Conservation (phyloP, 1,139 yeast species). For the Taphrina sp. region DNA sequence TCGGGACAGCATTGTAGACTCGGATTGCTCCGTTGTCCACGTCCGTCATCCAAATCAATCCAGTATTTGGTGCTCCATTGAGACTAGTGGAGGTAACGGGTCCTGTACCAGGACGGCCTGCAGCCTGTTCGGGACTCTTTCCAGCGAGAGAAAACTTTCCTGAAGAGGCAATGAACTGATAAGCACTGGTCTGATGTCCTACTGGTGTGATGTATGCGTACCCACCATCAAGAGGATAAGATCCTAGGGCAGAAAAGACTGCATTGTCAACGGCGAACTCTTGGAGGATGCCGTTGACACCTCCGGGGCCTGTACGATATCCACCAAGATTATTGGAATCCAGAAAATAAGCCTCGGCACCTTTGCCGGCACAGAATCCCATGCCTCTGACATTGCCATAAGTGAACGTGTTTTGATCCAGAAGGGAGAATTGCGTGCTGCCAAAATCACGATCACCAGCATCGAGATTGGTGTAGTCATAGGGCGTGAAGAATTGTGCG, state of each 20-base stretch:
- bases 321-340: constrained; percentile 16
- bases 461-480: constrained; percentile 4
- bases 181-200: constrained; percentile 4
- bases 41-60: constrained; percentile 17
- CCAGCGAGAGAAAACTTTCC: constrained; percentile 16
- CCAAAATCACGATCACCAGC: constrained; percentile 21
- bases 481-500: constrained; percentile 11
- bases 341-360: constrained; percentile 16
- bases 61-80: constrained; percentile 4
- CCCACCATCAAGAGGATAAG: constrained; percentile 16
- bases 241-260: constrained; percentile 4
- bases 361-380: constrained; percentile 16
- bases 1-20: constrained; percentile 3
- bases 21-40: constrained; percentile 15
- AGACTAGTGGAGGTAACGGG: constrained; percentile 1
- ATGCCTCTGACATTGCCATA: not conserved
- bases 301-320: constrained; percentile 14
- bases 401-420: constrained; percentile 6
- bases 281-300: constrained; percentile 13
- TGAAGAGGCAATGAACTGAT: not conserved
- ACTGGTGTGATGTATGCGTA: constrained; percentile 13
- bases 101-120: constrained; percentile 23
- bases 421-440: not conserved
- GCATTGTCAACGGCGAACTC: constrained; percentile 9
- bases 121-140: not conserved